Conservation (phyloP, 768 basidiomycete species). For the Lactarius psammicola region DNA sequence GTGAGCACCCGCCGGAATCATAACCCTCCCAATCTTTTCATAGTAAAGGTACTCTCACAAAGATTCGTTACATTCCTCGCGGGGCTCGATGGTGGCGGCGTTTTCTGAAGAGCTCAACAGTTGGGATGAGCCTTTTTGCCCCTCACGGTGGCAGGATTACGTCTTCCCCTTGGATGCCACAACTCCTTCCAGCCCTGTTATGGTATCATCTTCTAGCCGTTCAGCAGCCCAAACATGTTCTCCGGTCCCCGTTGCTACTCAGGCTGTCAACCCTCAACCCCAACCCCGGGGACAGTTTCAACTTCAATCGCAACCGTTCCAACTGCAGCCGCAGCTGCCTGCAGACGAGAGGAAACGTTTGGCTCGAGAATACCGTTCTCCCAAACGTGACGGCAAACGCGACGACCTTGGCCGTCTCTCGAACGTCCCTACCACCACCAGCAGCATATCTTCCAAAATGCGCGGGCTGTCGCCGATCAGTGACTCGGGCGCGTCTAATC, state of each 20-base stretch:
- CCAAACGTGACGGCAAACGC: too few species aligned
- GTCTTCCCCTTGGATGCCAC: neutral
- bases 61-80: neutral
- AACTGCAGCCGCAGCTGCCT: too few species aligned
- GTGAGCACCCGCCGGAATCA: neutral
- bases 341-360: too few species aligned
- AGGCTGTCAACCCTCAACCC: too few species aligned
- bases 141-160: neutral
- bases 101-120: neutral
- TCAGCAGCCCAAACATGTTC: neutral
- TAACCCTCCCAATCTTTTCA: neutral
- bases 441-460: too few species aligned
- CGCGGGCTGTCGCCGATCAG: too few species aligned
- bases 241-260: neutral
- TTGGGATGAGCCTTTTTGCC: neutral
- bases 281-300: too few species aligned
- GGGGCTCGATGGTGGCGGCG: neutral
- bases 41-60: neutral
- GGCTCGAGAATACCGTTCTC: too few species aligned
- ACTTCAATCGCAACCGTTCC: too few species aligned
- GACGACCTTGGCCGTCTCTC: too few species aligned
- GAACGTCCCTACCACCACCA: too few species aligned
- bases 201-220: neutral
- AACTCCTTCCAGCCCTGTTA: neutral
- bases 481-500: too few species aligned